Base-by-base conservation (phyloP, 495 filamentous ascomycete species). In the Tuber brumale region DNA sequence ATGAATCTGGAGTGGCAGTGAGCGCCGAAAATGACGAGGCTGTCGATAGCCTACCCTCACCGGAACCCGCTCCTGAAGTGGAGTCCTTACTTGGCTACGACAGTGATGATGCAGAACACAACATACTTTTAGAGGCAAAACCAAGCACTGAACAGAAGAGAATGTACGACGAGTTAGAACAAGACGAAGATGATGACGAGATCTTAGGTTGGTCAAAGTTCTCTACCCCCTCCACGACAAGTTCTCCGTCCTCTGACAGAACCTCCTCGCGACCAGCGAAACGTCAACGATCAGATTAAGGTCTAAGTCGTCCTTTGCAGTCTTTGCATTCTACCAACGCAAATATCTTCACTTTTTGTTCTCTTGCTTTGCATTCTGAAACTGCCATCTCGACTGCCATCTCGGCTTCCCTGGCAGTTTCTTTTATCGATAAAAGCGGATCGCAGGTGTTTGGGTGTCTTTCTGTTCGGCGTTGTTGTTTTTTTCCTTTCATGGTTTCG, bases 71-170 rank as follows among this genome's bases (percentile, higher is more conserved):
- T 75, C 70, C 27, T 14, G 78, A 80, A 71, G 76, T 79, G 45
- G 78, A 80, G 39, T 71, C 78, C 42, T 74, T 80, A 43, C 75
- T 80, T 57, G 78, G 79, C 44, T 80, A 80, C n/a, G 78, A 80
- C 16, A 77, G 79, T 37, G 77, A 77, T 31, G 78, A 80, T 37
- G 73, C 43, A 46, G 78, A 73, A 35, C 70, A 70, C 39, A 45
- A 27, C 45, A 72, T 69, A 80, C n/a, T 69, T 69, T 37, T 51
- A n/a, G 45, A 80, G 71, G 74, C 27, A 66, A 79, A 71, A 2
- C 78, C 73, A 23, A 74, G 70, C 21, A 66, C 27, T 35, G 78
- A 80, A 37, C 78, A 79, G 66, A 80, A 80, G 70, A 76, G 78
- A 73, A 80, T 79, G 77, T 76, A 77, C 46, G 73, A 71, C 71